Conservation (phyloP, 306 rosid species). For the Glycine latifolia region DNA sequence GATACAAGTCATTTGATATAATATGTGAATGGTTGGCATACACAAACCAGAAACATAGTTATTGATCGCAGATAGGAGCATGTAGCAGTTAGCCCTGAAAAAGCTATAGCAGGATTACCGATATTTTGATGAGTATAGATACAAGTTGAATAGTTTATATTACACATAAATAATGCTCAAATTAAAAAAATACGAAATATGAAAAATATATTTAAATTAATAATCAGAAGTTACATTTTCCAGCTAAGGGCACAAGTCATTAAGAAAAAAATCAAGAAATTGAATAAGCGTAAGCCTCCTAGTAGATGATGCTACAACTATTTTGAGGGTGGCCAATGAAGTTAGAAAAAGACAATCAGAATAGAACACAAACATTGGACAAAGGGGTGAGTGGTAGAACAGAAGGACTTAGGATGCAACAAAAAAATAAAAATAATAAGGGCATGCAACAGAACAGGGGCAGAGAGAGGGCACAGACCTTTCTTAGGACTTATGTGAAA, state of each 20-base stretch:
- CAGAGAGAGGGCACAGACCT: neutral
- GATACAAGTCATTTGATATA: slow-evolving; percentile 4
- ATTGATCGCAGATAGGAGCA: neutral
- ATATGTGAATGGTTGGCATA: neutral
- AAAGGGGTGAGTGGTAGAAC: neutral
- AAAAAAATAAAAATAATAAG: neutral
- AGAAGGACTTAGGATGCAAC: neutral
- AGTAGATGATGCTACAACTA: neutral
- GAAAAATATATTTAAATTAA: neutral
- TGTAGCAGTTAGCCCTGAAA: neutral
- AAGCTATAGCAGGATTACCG: neutral
- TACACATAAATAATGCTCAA: neutral
- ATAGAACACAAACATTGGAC: neutral
- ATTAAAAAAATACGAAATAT: neutral
- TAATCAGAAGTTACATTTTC: neutral
- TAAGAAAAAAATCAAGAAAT: neutral
- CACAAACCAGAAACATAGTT: neutral
- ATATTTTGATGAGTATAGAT: neutral
- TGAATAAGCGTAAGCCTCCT: neutral
- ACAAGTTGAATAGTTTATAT: neutral
- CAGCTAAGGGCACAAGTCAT: neutral
- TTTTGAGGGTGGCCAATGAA: neutral
- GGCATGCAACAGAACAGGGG: neutral
- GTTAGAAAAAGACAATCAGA: neutral
- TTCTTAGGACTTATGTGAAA: neutral